These are phyloP conservation scores for Castanea crenata DNA, from an alignment of 306 rosid species.

Conservation along the genomic window DNA sequence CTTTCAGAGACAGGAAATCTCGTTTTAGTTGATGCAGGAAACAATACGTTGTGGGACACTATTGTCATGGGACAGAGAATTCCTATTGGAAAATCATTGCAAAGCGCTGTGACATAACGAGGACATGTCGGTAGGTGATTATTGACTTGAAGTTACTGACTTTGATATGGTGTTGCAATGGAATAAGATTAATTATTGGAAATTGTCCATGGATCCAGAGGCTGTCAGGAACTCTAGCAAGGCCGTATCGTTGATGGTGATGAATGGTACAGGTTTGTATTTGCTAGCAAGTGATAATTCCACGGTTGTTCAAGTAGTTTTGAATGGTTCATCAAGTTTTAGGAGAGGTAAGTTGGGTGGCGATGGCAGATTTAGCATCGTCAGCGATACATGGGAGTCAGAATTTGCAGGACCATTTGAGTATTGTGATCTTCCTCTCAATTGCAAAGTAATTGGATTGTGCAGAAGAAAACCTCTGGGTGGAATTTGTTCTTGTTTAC, in stretches of 20 bases:
- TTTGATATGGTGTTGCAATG: slow-evolving; percentile 64
- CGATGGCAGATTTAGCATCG: slow-evolving; percentile 54
- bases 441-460: slow-evolving; percentile 64
- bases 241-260: slow-evolving; percentile 46
- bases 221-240: slow-evolving; percentile 39
- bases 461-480: slow-evolving; percentile 36
- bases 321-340: slow-evolving; percentile 40
- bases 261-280: slow-evolving; percentile 54
- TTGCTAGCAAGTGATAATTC: slow-evolving; percentile 53
- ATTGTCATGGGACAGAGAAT: slow-evolving; percentile 67
- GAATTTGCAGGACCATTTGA: slow-evolving; percentile 58
- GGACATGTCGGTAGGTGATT: slow-evolving; percentile 54
- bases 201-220: slow-evolving; percentile 46
- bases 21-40: slow-evolving; percentile 53
- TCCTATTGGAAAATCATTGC: slow-evolving; percentile 45
- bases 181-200: slow-evolving; percentile 77
- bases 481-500: slow-evolving; percentile 67
- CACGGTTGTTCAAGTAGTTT: slow-evolving; percentile 36
- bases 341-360: slow-evolving; percentile 56
- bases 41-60: slow-evolving; percentile 80
- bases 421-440: slow-evolving; percentile 57
- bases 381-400: slow-evolving; percentile 40
- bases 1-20: slow-evolving; percentile 76
- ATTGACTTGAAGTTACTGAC: slow-evolving; percentile 29
- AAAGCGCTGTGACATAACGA: slow-evolving; percentile 37